phyloP scores from a whole-genome alignment of 768 basidiomycete species.

The Naganishia vaughanmartiniae region DNA sequence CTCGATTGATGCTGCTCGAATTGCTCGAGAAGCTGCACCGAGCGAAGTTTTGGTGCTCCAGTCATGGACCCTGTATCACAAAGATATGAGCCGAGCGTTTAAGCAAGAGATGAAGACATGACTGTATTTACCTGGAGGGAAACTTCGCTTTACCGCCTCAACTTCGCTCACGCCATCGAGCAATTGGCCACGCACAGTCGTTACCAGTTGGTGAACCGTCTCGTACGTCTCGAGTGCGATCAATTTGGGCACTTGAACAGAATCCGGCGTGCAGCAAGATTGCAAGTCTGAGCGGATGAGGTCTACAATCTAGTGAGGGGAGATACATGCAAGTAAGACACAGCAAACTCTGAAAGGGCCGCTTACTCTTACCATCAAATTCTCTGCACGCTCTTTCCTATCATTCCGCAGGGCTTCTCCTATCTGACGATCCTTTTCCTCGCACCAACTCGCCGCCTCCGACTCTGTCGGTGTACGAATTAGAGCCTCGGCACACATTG shows the following conservation, averaged over 20 bases:
- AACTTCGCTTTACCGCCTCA: conserved; percentile 71
- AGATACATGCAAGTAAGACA: neutral
- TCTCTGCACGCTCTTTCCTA: conserved; percentile 89
- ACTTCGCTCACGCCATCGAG: conserved; percentile 60
- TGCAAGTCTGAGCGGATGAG: conserved; percentile 90
- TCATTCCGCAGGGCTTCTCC: conserved; percentile 49
- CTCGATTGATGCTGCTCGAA: conserved; percentile 66
- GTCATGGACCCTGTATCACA: conserved; percentile 80
- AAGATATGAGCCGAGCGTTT: conserved; percentile 5
- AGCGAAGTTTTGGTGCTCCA: conserved; percentile 91
- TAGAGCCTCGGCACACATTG: conserved; percentile 55
- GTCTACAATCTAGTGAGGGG: conserved; percentile 72
- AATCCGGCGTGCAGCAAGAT: conserved; percentile 68
- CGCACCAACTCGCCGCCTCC: conserved; percentile 22
- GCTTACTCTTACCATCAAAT: conserved; percentile 66
- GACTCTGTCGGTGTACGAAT: conserved; percentile 31
- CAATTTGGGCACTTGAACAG: conserved; percentile 78
- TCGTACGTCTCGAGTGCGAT: conserved; percentile 87
- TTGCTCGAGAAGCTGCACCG: conserved; percentile 78
- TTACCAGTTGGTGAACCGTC: conserved; percentile 93
- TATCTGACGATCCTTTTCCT: conserved; percentile 36
- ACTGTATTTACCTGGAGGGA: conserved; percentile 72
- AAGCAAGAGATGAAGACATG: neutral
- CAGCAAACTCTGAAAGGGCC: neutral
- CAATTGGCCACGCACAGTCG: conserved; percentile 77